Conservation (phyloP, 176 grass and related monocot genomes). For the Oryza rufipogon region DNA sequence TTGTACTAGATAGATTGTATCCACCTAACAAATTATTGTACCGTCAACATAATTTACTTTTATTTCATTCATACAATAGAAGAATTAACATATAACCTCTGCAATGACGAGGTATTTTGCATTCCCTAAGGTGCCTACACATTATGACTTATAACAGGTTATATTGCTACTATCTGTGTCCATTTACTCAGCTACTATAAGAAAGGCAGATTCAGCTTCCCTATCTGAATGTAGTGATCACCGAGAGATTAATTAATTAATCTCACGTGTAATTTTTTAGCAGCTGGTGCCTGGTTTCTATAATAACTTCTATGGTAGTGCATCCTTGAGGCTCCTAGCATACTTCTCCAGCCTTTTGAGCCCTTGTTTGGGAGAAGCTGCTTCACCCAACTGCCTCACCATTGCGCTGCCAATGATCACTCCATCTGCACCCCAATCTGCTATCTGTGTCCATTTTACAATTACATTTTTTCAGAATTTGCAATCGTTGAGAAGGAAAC, state of each 20-base stretch:
- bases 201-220: neutral
- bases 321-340: conserved; percentile 59
- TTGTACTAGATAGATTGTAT: too few species aligned
- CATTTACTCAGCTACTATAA: neutral
- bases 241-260: neutral
- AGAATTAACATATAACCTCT: neutral
- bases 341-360: conserved; percentile 56
- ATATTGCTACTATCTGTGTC: neutral
- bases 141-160: neutral
- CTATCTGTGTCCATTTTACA: conserved; percentile 45
- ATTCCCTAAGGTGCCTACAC: neutral
- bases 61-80: neutral
- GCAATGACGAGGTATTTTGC: neutral
- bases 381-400: conserved; percentile 70
- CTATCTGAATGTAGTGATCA: neutral
- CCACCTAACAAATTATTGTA: too few species aligned
- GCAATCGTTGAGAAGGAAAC: neutral
- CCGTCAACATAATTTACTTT: too few species aligned
- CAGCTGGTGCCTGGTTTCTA: neutral
- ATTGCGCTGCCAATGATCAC: conserved; percentile 88
- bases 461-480: neutral
- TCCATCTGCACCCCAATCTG: conserved; percentile 79
- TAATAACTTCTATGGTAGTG: conserved; percentile 43
- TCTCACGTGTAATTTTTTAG: neutral
- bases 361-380: conserved; percentile 63